Base-by-base conservation (phyloP, 2,329 filamentous ascomycete species). In the Talaromyces funiculosus region DNA sequence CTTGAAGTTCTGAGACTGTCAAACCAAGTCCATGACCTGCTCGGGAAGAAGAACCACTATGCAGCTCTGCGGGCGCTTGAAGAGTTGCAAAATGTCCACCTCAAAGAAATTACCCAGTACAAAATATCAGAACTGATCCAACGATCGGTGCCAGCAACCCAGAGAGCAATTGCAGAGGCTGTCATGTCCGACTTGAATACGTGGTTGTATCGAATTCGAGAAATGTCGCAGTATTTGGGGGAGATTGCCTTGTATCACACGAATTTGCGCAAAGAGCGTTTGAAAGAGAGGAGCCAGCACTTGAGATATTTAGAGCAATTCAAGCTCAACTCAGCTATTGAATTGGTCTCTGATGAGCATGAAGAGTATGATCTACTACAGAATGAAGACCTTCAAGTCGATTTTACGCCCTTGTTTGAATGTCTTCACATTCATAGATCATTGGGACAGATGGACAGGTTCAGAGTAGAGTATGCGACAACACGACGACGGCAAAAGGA, bases 211-310 rank as follows among this genome's bases (percentile, higher is more conserved):
- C 87, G 90, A 22, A 96, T 99, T 64, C 87, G 94, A 68, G 94
- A 99, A 74, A 96, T 92, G 18, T 97, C 94, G 1, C 93, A 97
- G 67, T 97, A 96, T 64, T 78, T 99, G 7, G 94, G 94, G 4
- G 94, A 99, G 73, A 90, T 99, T 6, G 92, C 94, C 3, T 95
- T 99, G 71, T 97, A 95, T 70, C 92, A 97, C 70, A 99, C 94
- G 0, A 90, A 97, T 68, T 84, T 95, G 71, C 86, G 94, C 47
- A 85, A 93, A 64, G 85, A 86, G 24, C 84, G 93, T 55, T 91
- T 96, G 69, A 89, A 92, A 71, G 88, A 95, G 68, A 85, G 94
- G 20, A 84, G 89, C 8, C 89, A 96, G 65, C 82, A 86, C 20
- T 86, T 92, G 62, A 80, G 85, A 0, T 92, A 90, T 65, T 80